Percentiles rank a stretch among this genome's conserved stretches.
Evolutionary conservation across 2,329 filamentous ascomycete species (phyloP).

Genomic region (Aspergillus pseudonomiae): DNA sequence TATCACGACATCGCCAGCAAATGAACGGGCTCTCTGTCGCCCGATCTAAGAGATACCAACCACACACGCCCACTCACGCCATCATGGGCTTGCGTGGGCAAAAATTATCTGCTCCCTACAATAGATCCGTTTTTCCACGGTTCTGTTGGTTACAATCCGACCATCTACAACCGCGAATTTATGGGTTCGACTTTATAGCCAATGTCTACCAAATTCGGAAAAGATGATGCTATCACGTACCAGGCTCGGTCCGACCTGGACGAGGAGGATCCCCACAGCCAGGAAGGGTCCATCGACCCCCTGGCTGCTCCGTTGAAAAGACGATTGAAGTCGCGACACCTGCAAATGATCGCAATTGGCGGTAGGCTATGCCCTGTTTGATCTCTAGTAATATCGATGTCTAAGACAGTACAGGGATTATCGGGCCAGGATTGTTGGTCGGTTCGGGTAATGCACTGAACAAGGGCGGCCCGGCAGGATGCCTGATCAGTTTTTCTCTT

Average conservation of each 20-base stretch:
- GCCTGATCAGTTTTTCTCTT: slow-evolving; percentile 73
- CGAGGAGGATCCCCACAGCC: slow-evolving; percentile 1
- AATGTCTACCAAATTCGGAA: slow-evolving; percentile 11
- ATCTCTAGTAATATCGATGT: background rate
- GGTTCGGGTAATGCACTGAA: slow-evolving; percentile 71
- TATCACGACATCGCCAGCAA: slow-evolving; percentile 33
- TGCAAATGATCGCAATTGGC: slow-evolving; percentile 65
- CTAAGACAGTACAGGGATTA: slow-evolving; percentile 54
- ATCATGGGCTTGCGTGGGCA: slow-evolving; percentile 4
- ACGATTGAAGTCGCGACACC: slow-evolving; percentile 59
- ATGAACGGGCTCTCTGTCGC: slow-evolving; percentile 15
- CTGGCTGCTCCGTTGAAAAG: slow-evolving; percentile 40
- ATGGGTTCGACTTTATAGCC: background rate
- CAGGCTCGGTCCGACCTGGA: slow-evolving; percentile 2
- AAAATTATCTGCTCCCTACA: slow-evolving; percentile 1
- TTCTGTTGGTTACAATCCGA: background rate
- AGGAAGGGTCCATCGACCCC: slow-evolving; percentile 19
- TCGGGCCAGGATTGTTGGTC: slow-evolving; percentile 72
- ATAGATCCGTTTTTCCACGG: background rate
- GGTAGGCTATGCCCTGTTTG: slow-evolving; percentile 46
- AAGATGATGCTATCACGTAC: slow-evolving; percentile 15
- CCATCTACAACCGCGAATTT: background rate
- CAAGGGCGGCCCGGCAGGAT: slow-evolving; percentile 69
- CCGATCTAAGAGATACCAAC: background rate
- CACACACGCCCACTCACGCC: slow-evolving; percentile 6